Evolutionary conservation across 2,329 filamentous ascomycete species (phyloP).

Genomic region (Akanthomyces uredinophilus): DNA sequence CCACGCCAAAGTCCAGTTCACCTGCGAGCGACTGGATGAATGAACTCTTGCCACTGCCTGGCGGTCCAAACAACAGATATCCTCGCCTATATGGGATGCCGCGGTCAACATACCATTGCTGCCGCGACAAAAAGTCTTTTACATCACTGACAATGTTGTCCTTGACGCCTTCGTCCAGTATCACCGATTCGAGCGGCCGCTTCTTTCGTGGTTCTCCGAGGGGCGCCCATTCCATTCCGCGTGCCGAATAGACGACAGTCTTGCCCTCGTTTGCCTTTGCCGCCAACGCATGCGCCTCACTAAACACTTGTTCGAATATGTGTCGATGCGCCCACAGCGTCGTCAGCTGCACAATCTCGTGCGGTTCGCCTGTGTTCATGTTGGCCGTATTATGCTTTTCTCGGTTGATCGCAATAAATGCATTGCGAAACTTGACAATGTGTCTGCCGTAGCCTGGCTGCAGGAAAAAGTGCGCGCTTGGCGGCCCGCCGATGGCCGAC

Average conservation of each 20-base stretch:
- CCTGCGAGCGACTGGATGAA: slow-evolving; percentile 95
- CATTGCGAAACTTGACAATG: slow-evolving; percentile 77
- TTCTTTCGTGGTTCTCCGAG: slow-evolving; percentile 84
- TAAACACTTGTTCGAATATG: slow-evolving; percentile 85
- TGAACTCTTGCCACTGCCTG: slow-evolving; percentile 88
- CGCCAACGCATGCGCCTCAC: slow-evolving; percentile 77
- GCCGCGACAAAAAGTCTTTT: slow-evolving; percentile 70
- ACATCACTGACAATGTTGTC: slow-evolving; percentile 77
- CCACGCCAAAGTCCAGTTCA: slow-evolving; percentile 87
- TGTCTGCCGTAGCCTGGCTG: slow-evolving; percentile 90
- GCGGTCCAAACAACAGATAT: slow-evolving; percentile 83
- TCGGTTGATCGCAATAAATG: slow-evolving; percentile 81
- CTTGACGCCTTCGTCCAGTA: slow-evolving; percentile 78
- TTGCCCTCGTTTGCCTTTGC: slow-evolving; percentile 81
- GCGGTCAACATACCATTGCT: slow-evolving; percentile 89
- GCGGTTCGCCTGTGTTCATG: slow-evolving; percentile 77
- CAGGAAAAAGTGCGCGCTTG: slow-evolving; percentile 76
- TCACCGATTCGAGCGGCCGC: slow-evolving; percentile 79
- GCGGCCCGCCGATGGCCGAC: slow-evolving; percentile 56
- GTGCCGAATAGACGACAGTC: slow-evolving; percentile 83
- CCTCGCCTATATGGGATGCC: slow-evolving; percentile 89
- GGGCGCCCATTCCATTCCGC: slow-evolving; percentile 77
- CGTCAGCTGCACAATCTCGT: slow-evolving; percentile 89
- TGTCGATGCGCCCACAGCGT: slow-evolving; percentile 85
- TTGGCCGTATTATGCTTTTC: slow-evolving; percentile 82